phyloP scores from a whole-genome alignment of 2,329 filamentous ascomycete species.

The Bipolaris cookei region DNA sequence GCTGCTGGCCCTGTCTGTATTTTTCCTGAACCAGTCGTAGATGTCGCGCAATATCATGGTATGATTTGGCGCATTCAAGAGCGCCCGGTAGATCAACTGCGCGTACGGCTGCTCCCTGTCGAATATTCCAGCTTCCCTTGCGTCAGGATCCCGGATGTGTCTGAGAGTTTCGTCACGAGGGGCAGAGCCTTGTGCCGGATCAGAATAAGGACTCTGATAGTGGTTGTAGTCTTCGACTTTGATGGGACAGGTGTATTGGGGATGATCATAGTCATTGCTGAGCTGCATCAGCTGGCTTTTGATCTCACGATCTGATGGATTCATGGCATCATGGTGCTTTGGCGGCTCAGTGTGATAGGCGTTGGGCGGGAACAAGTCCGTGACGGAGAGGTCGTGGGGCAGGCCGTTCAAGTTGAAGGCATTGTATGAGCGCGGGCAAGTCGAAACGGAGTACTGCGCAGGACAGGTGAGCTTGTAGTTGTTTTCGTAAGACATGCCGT shows the following conservation, averaged over 20 bases:
- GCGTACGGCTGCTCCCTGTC: constrained; percentile 74
- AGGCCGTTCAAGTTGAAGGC: constrained; percentile 22
- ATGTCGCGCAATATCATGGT: constrained; percentile 84
- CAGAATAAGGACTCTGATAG: constrained; percentile 33
- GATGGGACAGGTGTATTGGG: constrained; percentile 22
- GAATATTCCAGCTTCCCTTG: constrained; percentile 26
- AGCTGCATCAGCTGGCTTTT: constrained; percentile 33
- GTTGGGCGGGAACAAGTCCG: constrained; percentile 39
- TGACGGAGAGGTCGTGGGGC: constrained; percentile 18
- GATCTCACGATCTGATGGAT: constrained; percentile 27
- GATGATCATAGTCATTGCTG: constrained; percentile 34
- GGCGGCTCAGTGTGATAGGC: constrained; percentile 42
- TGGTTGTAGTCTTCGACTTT: constrained; percentile 24
- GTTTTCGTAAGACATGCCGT: constrained; percentile 29
- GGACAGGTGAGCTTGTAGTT: constrained; percentile 33
- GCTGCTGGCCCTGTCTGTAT: constrained; percentile 76
- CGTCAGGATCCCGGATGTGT: constrained; percentile 13
- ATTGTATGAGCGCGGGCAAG: constrained; percentile 35
- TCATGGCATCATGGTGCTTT: constrained; percentile 27
- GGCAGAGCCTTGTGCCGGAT: constrained; percentile 31
- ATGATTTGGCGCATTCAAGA: constrained; percentile 69
- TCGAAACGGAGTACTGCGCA: constrained; percentile 18
- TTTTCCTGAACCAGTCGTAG: constrained; percentile 85
- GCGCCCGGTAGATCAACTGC: constrained; percentile 76
- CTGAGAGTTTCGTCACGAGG: constrained; percentile 24